Base-by-base conservation (phyloP, 257 asterid genomes). In the Galeopsis tetrahit region DNA sequence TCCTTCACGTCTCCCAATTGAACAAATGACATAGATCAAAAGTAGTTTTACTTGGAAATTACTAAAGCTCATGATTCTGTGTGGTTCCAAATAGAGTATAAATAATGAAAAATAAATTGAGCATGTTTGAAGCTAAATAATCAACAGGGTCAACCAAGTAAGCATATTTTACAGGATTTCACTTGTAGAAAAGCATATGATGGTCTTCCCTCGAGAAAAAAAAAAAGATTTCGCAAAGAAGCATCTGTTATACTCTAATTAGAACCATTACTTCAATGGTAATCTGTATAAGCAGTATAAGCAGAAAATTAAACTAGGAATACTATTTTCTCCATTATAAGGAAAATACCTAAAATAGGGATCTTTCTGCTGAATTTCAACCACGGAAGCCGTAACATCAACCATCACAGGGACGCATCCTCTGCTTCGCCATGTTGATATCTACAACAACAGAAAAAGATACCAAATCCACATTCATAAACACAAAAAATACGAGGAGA, bases 281-380 rank as follows among this genome's bases (percentile, higher is more conserved):
- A 49, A 15, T 60, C 5, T 44, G 38, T 2, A 74, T n/a, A 58
- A 43, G 40, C 78, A 59, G 38, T 2, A 74, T n/a, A 58, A 43
- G 40, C 78, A 59, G 60, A 44, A 40, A 35, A 75, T n/a, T 10
- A 56, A n/a, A 15, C 32, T 17, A 9, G 1, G 11, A 48, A 59
- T 39, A 31, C 2, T 15, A 11, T 6, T 63, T 7, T 34, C 64
- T 69, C 28, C 14, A 58, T 11, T n/a, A 10, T 53, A 52, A 36
- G 32, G 52, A n/a, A n/a, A 62, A 51, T 33, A 72, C 97, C 96
- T 86, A 58, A 90, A 89, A 71, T 61, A 89, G 0, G 89, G 88
- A 82, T 93, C 98, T 76, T 85, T 82, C 81, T 89, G 98, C 84
- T 85, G 97, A 84, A 84, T 90, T 72, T 90, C 97, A 21, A 90